A percentile compares a stretch with the other conserved stretches of the same genome.
These are phyloP conservation scores for Dactylellina parvicollis DNA, from an alignment of 2,329 filamentous ascomycete genomes.

Conservation along the genomic window DNA sequence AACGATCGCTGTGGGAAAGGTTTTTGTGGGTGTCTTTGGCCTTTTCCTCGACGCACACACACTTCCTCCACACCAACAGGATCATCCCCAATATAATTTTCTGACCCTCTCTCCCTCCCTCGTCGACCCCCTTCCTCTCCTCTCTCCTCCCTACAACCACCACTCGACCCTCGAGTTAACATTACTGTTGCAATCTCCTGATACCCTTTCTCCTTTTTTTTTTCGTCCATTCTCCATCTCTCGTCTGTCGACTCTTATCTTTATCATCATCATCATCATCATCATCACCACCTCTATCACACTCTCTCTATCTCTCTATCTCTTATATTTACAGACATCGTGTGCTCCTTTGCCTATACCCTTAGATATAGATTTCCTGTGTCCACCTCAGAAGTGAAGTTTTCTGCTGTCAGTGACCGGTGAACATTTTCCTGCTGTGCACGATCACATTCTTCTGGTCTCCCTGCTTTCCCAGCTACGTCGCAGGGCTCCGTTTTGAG, in stretches of 20 bases:
- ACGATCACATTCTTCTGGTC: slow-evolving; percentile 34
- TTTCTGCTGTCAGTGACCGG: slow-evolving; percentile 39
- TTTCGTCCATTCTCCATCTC: slow-evolving; percentile 19
- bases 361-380: slow-evolving; percentile 51
- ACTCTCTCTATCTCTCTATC: too few species aligned
- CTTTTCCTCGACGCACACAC: slow-evolving; percentile 37
- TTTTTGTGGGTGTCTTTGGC: slow-evolving; percentile 16
- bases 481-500: slow-evolving; percentile 53
- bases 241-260: slow-evolving; percentile 26
- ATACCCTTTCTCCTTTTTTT: slow-evolving; percentile 27
- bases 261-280: slow-evolving; percentile 4
- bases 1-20: slow-evolving; percentile 16
- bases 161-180: slow-evolving; percentile 14
- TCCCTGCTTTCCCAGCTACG: slow-evolving; percentile 28
- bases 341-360: slow-evolving; percentile 30
- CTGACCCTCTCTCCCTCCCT: slow-evolving; percentile 34
- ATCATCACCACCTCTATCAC: neutral
- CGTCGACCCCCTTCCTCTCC: slow-evolving; percentile 35
- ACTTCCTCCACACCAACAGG: slow-evolving; percentile 49
- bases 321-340: slow-evolving; percentile 17
- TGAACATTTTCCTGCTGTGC: slow-evolving; percentile 42
- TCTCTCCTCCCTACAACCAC: slow-evolving; percentile 26
- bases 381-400: slow-evolving; percentile 31
- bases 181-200: slow-evolving; percentile 30
- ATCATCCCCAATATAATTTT: slow-evolving; percentile 55